Conservation (phyloP, 257 asterid genomes). For the Datura wrightii region DNA sequence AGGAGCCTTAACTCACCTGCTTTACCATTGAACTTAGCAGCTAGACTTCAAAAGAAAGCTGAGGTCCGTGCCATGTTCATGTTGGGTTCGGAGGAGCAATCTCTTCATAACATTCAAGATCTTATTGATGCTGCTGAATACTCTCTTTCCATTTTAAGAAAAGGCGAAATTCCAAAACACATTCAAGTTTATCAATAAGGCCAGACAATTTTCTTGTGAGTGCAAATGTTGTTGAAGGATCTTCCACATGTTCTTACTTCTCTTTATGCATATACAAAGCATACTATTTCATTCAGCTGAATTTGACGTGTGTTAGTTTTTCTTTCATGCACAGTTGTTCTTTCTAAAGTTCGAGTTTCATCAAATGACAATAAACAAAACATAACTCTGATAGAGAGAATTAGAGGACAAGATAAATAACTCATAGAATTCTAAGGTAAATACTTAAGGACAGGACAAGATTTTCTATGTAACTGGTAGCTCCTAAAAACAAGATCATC, state of each 20-base stretch:
- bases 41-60: conserved; percentile 74
- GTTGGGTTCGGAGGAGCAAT: conserved; percentile 78
- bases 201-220: conserved; percentile 20
- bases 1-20: conserved; percentile 83
- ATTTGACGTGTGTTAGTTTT: conserved; percentile 13
- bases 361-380: not conserved
- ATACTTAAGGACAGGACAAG: not conserved
- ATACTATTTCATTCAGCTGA: not conserved
- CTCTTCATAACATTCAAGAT: conserved; percentile 81
- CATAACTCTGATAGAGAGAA: not conserved
- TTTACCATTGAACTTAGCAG: conserved; percentile 74
- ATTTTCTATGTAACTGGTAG: not conserved
- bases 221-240: not conserved
- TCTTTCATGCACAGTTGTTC: not conserved
- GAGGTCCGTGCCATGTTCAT: conserved; percentile 77
- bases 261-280: not conserved
- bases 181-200: conserved; percentile 39
- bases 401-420: not conserved
- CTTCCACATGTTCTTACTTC: not conserved
- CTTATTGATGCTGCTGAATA: conserved; percentile 83
- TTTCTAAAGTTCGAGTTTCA: not conserved
- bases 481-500: not conserved
- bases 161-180: conserved; percentile 73
- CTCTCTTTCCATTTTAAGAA: conserved; percentile 66
- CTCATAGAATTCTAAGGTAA: not conserved